These are phyloP conservation scores for Carpinus fangiana DNA, from an alignment of 306 rosid genomes.

Conservation along the genomic window DNA sequence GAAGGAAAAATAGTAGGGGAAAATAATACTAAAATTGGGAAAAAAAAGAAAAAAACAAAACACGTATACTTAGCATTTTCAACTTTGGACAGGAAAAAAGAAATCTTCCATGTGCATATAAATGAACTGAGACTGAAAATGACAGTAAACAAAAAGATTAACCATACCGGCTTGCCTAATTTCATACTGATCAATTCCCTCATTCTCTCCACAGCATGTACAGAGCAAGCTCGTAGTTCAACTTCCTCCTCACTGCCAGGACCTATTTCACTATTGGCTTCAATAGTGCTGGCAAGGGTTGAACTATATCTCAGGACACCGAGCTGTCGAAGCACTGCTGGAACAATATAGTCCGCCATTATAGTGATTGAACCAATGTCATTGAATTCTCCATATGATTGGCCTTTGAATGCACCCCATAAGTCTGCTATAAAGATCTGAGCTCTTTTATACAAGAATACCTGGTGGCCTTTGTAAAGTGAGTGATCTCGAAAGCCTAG, in stretches of 20 bases:
- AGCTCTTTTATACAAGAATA: constrained; percentile 93
- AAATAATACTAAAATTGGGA: not conserved
- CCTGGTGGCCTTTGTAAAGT: constrained; percentile 86
- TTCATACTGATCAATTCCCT: constrained; percentile 70
- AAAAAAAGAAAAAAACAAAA: not conserved
- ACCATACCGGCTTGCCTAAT: constrained; percentile 72
- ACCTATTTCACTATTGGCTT: constrained; percentile 63
- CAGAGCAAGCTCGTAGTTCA: constrained; percentile 92
- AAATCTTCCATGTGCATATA: not conserved
- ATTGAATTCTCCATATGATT: constrained; percentile 80
- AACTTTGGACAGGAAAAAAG: not conserved
- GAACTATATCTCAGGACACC: constrained; percentile 84
- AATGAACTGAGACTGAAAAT: not conserved
- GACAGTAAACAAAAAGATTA: constrained; percentile 4
- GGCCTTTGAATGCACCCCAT: constrained; percentile 83
- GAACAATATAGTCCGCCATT: constrained; percentile 96
- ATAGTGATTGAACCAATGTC: constrained; percentile 83
- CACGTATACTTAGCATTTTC: not conserved
- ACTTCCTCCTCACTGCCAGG: constrained; percentile 99
- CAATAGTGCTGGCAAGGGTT: constrained; percentile 63
- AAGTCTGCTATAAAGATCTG: constrained; percentile 95
- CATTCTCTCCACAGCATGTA: constrained; percentile 91
- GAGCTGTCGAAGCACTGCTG: constrained; percentile 84
- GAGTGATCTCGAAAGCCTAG: constrained; percentile 94
- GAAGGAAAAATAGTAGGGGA: not conserved